phyloP scores from a whole-genome alignment of 169 alveolate species.

The Perkinsus olseni region DNA sequence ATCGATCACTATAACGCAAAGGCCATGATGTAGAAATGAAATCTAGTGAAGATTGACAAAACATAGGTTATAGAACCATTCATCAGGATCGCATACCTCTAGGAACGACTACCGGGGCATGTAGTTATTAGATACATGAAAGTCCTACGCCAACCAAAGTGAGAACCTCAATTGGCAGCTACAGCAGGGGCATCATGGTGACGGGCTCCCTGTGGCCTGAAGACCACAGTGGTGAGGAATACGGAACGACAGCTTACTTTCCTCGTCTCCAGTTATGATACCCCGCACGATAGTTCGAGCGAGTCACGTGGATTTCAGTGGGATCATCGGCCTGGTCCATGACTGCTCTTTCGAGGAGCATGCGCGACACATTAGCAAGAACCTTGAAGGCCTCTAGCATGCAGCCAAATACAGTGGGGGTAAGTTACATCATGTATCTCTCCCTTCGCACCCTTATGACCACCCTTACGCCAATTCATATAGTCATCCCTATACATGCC shows the following conservation, averaged over 20 bases:
- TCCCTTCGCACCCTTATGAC: neutral
- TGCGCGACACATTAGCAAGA: neutral
- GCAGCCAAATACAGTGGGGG: too few relatives aligned
- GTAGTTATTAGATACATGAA: too few relatives aligned
- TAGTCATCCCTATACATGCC: neutral
- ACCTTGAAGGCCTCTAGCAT: too few relatives aligned
- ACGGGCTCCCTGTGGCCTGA: neutral
- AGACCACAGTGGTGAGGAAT: neutral
- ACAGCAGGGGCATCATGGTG: neutral
- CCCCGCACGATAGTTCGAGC: neutral
- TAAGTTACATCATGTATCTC: neutral
- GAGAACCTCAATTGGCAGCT: neutral
- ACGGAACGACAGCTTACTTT: neutral
- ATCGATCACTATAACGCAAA: too few relatives aligned
- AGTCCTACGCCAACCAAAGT: too few relatives aligned
- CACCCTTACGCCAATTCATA: neutral
- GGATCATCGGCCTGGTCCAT: neutral
- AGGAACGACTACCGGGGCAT: too few relatives aligned
- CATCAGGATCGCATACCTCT: too few relatives aligned
- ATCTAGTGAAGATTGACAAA: too few relatives aligned
- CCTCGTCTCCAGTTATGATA: neutral
- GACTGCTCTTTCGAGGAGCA: neutral
- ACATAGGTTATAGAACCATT: too few relatives aligned
- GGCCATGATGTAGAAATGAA: neutral
- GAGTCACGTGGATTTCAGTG: neutral